Evolutionary conservation across 1,284 basidiomycete genomes (phyloP).

Genomic region (Heterobasidion irregulare): DNA sequence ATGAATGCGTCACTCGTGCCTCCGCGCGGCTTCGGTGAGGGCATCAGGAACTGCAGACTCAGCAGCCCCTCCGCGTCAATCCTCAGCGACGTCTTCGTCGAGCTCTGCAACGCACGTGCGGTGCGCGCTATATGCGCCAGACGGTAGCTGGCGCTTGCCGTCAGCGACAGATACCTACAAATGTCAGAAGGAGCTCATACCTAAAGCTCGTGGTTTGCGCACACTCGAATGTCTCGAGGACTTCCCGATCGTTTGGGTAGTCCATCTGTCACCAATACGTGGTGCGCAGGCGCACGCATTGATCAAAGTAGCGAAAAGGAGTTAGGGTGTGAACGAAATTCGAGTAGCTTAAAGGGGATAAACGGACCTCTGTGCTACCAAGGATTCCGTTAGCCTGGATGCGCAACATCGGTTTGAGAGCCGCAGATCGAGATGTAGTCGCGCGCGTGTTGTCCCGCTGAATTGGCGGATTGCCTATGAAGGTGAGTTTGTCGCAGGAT

Average conservation of each 20-base stretch:
- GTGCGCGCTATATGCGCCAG: constrained; percentile 66
- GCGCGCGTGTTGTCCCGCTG: constrained; percentile 17
- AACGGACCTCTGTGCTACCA: constrained; percentile 71
- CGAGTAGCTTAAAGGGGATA: neutral
- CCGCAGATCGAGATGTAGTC: constrained; percentile 10
- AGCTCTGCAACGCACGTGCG: constrained; percentile 67
- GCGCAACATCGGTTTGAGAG: constrained; percentile 53
- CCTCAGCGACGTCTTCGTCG: constrained; percentile 79
- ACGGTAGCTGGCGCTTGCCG: constrained; percentile 52
- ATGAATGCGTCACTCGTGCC: constrained; percentile 57
- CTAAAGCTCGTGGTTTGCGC: constrained; percentile 59
- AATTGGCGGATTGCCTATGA: constrained; percentile 64
- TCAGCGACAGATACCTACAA: neutral
- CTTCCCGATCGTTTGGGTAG: constrained; percentile 85
- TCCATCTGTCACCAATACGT: constrained; percentile 58
- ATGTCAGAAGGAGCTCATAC: constrained; percentile 29
- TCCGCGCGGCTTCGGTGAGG: constrained; percentile 42
- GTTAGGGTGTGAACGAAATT: neutral
- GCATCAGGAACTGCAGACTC: constrained; percentile 84
- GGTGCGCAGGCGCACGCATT: neutral
- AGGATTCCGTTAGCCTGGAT: constrained; percentile 75
- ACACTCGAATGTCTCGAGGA: constrained; percentile 85
- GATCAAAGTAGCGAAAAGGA: neutral
- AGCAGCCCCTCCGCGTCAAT: constrained; percentile 77
- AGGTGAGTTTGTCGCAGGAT: constrained; percentile 74